Conservation (phyloP, 495 filamentous ascomycete genomes). For the Pseudoneurospora amorphoporcata region DNA sequence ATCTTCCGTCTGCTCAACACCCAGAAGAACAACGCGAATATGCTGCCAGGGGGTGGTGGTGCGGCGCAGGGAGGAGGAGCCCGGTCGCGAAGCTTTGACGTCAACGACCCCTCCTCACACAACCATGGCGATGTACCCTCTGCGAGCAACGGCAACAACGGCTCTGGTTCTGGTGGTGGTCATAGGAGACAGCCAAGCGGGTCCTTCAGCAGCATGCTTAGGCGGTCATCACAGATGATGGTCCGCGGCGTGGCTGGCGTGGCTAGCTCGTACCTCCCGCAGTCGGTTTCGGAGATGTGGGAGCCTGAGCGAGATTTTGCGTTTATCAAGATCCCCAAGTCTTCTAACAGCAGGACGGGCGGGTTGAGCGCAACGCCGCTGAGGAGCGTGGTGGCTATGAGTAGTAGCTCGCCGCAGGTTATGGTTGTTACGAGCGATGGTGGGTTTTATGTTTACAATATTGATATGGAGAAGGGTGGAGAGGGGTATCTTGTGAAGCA, state of each 20-base stretch:
- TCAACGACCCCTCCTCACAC: constrained; percentile 32
- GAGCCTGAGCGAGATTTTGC: constrained; percentile 93
- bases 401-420: constrained; percentile 80
- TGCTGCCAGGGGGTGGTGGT: neutral
- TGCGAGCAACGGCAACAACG: constrained; percentile 19
- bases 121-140: constrained; percentile 32
- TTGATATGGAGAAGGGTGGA: constrained; percentile 92
- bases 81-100: constrained; percentile 38
- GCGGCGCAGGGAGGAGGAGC: constrained; percentile 17
- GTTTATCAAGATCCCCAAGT: constrained; percentile 84
- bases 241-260: constrained; percentile 81
- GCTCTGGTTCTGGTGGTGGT: constrained; percentile 1
- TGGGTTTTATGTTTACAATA: constrained; percentile 85
- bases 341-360: constrained; percentile 24
- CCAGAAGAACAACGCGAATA: constrained; percentile 2
- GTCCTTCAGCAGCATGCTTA: constrained; percentile 77
- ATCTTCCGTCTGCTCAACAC: constrained; percentile 63
- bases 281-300: constrained; percentile 92
- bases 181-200: constrained; percentile 41
- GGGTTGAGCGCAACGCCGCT: constrained; percentile 29
- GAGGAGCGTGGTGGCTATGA: constrained; percentile 90
- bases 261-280: constrained; percentile 83
- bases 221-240: constrained; percentile 94
- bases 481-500: constrained; percentile 86
- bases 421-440: constrained; percentile 98